Evolutionary conservation across 73 alveolate species (phyloP).

Genomic region (Paramecium biaurelia): DNA sequence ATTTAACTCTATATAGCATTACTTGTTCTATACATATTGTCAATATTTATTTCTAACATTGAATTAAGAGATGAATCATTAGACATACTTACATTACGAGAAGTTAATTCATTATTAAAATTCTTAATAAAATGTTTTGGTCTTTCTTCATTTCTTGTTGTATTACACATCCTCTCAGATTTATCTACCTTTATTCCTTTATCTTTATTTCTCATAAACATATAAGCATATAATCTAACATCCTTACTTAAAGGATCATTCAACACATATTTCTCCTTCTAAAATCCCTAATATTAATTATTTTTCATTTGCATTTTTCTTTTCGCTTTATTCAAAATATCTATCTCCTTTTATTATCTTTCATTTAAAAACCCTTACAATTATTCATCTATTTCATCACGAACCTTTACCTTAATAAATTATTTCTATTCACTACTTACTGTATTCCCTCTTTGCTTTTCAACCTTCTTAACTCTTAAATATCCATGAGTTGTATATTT

Average conservation of each 20-base stretch:
- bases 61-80: slow-evolving; percentile 36
- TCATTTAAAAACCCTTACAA: background rate
- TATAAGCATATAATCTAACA: slow-evolving; percentile 12
- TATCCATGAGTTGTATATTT: slow-evolving; percentile 13
- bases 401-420: background rate
- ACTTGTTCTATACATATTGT: slow-evolving; percentile 2
- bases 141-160: background rate
- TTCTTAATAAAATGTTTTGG: background rate
- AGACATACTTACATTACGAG: background rate
- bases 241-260: background rate
- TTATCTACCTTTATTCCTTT: too few species aligned
- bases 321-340: background rate
- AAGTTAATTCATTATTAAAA: background rate
- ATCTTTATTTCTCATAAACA: background rate
- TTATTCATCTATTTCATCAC: background rate
- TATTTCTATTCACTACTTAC: background rate
- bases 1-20: background rate
- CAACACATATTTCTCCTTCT: background rate
- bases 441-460: background rate
- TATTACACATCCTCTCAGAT: background rate
- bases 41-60: background rate
- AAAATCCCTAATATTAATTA: background rate
- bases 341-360: background rate
- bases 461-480: background rate
- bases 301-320: background rate